Conservation (phyloP, 495 filamentous ascomycete species). For the Lophiotrema nucula region DNA sequence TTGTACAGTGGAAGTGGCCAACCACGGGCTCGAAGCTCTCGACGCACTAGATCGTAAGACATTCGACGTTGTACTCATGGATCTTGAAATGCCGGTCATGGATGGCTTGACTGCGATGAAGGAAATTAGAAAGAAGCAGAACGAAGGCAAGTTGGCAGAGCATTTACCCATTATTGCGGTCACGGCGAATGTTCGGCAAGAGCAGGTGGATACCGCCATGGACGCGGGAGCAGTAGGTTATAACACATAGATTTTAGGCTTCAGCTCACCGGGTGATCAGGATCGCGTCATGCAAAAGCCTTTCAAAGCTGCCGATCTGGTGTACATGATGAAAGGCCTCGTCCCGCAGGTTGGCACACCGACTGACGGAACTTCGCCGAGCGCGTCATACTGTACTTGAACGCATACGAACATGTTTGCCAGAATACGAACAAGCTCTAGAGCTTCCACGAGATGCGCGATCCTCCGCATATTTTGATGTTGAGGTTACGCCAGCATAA, state of each 20-base stretch:
- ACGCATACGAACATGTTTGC: no score
- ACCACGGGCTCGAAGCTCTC: constrained; percentile 69
- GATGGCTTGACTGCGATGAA: constrained; percentile 68
- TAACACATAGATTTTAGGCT: not conserved
- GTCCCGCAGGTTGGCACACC: constrained; percentile 12
- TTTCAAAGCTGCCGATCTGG: constrained; percentile 25
- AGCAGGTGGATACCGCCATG: constrained; percentile 65
- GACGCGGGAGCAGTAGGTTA: constrained; percentile 64
- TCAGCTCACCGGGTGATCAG: not conserved
- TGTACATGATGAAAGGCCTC: constrained; percentile 26
- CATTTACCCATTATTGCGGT: constrained; percentile 74
- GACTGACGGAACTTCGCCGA: no score
- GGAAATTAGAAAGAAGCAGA: constrained; percentile 63
- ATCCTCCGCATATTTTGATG: no score
- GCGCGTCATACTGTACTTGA: no score
- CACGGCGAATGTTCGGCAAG: constrained; percentile 67
- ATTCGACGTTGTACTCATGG: constrained; percentile 71
- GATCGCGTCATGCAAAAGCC: constrained; percentile 28
- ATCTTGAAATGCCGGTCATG: constrained; percentile 83
- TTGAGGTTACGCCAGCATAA: no score
- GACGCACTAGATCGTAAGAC: constrained; percentile 46
- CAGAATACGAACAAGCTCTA: no score
- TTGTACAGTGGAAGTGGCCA: constrained; percentile 65
- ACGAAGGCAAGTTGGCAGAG: constrained; percentile 44
- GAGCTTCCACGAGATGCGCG: no score